Evolutionary conservation across 192 early-diverging fungal species (phyloP), one percentile per base, ranked within the genome.

Genomic region (Haplosporangium gracile): DNA sequence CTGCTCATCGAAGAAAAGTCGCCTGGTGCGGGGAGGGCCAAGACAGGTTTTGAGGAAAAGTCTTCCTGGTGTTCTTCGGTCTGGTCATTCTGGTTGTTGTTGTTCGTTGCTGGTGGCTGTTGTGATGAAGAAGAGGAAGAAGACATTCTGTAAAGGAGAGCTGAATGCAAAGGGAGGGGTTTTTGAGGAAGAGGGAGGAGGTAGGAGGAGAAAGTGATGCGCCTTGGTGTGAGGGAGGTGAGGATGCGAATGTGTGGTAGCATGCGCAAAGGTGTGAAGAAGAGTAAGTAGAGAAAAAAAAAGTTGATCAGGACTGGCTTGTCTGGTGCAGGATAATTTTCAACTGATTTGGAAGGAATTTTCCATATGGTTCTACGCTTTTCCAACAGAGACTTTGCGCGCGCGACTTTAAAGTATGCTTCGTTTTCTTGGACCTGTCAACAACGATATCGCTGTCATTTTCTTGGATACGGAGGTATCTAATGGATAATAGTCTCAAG

Each of bases 21-120:
- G 36, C 82, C 88, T 0, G 89, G 81, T 4, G 90, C 84, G 13
- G 90, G 90, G 9, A 91, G 68, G 2, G 90, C 80, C n/a, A 91
- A 81, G 18, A 85, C 10, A 13, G 89, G 80, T 71, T 85, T 88
- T 75, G 26, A 68, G 5, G 15, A 29, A 1, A 32, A 55, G 40
- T 79, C 47, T 72, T 18, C 39, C 6, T 42, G 16, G 47, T 42
- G 40, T 47, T 72, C 16, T 42, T 42, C 49, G 22, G 47, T 40
- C 10, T 49, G 39, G 72, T 29, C n/a, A 40, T 29, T 72, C 39
- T 5, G 13, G 49, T 55, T 78, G 22, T n/a, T 70, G 45, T 70
- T 78, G 47, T 38, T 78, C 47, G 32, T 43, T 29, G 45, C n/a
- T 68, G 22, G 78, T 65, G 60, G 29, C 15, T 65, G 60, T 32